phyloP scores from a whole-genome alignment of 345 rosid species.

The Arabis alpina region DNA sequence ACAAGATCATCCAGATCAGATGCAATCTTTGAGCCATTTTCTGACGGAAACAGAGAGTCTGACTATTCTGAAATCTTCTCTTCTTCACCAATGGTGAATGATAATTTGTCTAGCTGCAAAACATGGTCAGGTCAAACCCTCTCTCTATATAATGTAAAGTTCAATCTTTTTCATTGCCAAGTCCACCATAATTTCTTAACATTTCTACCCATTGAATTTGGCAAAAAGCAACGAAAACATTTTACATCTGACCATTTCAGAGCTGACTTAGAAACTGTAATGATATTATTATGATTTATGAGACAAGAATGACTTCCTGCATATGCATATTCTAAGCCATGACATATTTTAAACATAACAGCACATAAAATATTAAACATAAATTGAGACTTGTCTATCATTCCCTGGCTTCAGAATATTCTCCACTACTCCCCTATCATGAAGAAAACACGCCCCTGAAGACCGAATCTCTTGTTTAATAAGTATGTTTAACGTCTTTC shows the following conservation, averaged over 20 bases:
- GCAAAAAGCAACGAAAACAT: background rate
- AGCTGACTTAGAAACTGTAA: conserved; percentile 29
- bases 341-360: no score
- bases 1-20: conserved; percentile 31
- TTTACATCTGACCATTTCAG: background rate
- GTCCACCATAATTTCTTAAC: conserved; percentile 13
- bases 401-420: conserved; percentile 14
- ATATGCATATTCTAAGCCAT: conserved; percentile 13
- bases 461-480: background rate
- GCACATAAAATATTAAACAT: no score
- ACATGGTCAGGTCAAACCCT: conserved; percentile 15
- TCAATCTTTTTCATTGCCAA: conserved; percentile 21
- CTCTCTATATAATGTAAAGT: conserved; percentile 12
- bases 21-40: conserved; percentile 26
- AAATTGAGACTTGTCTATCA: background rate
- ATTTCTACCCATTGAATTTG: background rate
- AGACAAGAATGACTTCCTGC: conserved; percentile 2
- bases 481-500: background rate
- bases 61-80: conserved; percentile 18
- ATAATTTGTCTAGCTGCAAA: conserved; percentile 15
- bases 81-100: conserved; percentile 6
- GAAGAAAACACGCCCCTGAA: background rate
- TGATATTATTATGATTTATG: background rate
- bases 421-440: conserved; percentile 23
- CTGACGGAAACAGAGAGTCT: background rate